A percentile compares a stretch with the other conserved stretches of the same genome.
These are phyloP conservation scores for Cercophora scortea DNA, from an alignment of 495 filamentous ascomycete species.

Conservation along the genomic window DNA sequence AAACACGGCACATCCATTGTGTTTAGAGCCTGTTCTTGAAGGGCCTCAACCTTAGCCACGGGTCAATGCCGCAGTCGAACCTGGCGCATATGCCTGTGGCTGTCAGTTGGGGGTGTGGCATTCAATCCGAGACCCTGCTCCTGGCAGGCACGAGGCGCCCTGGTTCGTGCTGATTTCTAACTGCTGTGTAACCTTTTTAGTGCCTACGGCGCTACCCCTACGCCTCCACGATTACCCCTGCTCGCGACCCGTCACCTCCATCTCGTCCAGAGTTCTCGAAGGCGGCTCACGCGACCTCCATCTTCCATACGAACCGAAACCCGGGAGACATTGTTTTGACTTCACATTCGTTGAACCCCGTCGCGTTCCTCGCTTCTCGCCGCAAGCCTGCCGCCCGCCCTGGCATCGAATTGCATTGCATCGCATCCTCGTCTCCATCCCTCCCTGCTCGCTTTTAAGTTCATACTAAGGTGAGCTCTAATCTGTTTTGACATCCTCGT, in stretches of 20 bases:
- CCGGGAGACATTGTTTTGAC: background rate
- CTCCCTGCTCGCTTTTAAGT: too few species aligned
- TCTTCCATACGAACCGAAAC: background rate
- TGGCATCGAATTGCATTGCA: too few species aligned
- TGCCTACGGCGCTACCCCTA: background rate
- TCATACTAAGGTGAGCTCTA: too few species aligned
- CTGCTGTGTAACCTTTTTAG: conserved; percentile 6
- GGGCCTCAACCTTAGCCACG: too few species aligned
- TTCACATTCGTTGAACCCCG: background rate
- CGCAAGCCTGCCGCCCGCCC: too few species aligned
- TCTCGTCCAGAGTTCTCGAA: conserved; percentile 2
- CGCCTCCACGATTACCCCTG: conserved; percentile 10
- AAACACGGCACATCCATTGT: too few species aligned
- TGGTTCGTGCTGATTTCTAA: conserved; percentile 11
- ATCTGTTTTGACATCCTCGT: too few species aligned
- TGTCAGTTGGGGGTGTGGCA: background rate
- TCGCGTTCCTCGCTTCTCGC: background rate
- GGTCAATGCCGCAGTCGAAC: background rate
- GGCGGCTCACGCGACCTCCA: background rate
- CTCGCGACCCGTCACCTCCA: background rate
- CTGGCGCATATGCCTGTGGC: background rate
- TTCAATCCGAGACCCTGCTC: background rate
- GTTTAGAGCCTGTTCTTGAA: too few species aligned
- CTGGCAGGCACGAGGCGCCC: background rate
- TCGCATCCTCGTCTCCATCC: too few species aligned